Evolutionary conservation across 768 basidiomycete species (phyloP).

Genomic region (Lyophyllum decastes): DNA sequence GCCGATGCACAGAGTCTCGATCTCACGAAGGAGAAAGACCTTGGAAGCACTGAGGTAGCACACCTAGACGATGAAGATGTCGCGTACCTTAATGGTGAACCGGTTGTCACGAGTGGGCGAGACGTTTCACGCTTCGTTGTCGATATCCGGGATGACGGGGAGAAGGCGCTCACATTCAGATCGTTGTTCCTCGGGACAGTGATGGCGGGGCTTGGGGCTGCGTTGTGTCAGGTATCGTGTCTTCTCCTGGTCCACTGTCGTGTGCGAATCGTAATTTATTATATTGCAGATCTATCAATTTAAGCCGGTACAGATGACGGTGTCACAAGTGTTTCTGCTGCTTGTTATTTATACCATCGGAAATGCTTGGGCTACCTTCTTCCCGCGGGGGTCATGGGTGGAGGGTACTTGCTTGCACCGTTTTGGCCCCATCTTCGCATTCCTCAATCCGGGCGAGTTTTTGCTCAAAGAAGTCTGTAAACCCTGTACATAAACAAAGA

Average conservation of each 20-base stretch:
- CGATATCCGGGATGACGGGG: slow-evolving; percentile 59
- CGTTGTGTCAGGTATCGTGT: slow-evolving; percentile 50
- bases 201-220: slow-evolving; percentile 60
- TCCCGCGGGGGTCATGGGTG: slow-evolving; percentile 43
- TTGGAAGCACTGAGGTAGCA: slow-evolving; percentile 19
- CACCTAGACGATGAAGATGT: slow-evolving; percentile 28
- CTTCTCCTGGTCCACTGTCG: not conserved
- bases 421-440: slow-evolving; percentile 40
- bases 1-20: slow-evolving; percentile 5
- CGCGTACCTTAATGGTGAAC: slow-evolving; percentile 37
- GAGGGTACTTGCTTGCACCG: slow-evolving; percentile 43
- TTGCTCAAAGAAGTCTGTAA: slow-evolving; percentile 53
- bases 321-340: slow-evolving; percentile 59
- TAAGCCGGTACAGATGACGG: slow-evolving; percentile 53
- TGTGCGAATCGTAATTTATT: not conserved
- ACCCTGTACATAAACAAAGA: not conserved
- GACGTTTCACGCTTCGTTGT: slow-evolving; percentile 59
- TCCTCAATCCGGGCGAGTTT: slow-evolving; percentile 62
- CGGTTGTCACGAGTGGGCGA: slow-evolving; percentile 42
- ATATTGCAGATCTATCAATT: slow-evolving; percentile 53
- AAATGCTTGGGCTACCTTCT: slow-evolving; percentile 46
- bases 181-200: slow-evolving; percentile 57
- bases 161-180: slow-evolving; percentile 55
- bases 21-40: slow-evolving; percentile 16
- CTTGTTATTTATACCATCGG: slow-evolving; percentile 56